These are phyloP conservation scores for Phycomyces nitens DNA, from an alignment of 192 early-diverging fungal species.

Conservation along the genomic window DNA sequence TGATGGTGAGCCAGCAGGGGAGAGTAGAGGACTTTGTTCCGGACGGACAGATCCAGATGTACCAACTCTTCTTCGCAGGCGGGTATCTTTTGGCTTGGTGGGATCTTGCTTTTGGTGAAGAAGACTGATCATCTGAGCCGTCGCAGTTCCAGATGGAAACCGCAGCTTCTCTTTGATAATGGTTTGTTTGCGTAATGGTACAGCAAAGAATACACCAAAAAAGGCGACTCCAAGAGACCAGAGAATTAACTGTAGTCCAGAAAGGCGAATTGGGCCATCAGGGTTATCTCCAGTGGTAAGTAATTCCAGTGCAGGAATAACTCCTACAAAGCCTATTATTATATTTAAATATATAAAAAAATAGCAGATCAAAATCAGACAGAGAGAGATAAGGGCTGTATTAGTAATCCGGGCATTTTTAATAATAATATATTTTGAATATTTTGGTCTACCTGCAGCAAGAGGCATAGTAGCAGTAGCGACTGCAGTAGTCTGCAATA, in stretches of 20 bases:
- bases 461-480: conserved; percentile 86
- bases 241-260: conserved; percentile 49
- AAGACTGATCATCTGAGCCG: conserved; percentile 80
- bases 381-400: background rate
- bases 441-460: conserved; percentile 42
- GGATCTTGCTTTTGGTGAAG: conserved; percentile 61
- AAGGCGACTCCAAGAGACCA: conserved; percentile 78
- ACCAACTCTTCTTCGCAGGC: background rate
- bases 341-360: background rate
- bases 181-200: conserved; percentile 73
- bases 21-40: background rate
- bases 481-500: conserved; percentile 77
- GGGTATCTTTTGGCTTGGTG: background rate
- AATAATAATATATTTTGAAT: background rate
- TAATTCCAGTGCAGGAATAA: conserved; percentile 76
- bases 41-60: background rate
- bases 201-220: conserved; percentile 90
- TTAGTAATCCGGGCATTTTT: background rate
- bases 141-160: conserved; percentile 85
- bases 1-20: conserved; percentile 4
- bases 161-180: conserved; percentile 77
- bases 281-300: conserved; percentile 56
- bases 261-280: conserved; percentile 48
- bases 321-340: conserved; percentile 65
- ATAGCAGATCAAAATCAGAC: background rate